These are phyloP conservation scores for Camellia oleifera DNA, from an alignment of 179 eudicot genomes.

Conservation along the genomic window DNA sequence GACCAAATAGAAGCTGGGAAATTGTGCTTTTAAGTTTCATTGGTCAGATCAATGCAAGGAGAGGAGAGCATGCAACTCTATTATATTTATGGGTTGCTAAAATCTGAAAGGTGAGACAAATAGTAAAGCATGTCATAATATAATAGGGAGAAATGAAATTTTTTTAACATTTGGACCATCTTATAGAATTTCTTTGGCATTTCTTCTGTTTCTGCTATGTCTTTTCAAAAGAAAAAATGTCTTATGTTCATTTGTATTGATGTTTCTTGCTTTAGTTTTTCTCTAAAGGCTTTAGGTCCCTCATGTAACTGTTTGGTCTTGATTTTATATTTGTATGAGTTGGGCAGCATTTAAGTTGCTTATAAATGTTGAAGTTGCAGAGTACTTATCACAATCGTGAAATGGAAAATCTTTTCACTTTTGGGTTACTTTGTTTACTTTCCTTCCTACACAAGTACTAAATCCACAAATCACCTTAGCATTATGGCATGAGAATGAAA, in stretches of 20 bases:
- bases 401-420: neutral
- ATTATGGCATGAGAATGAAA: neutral
- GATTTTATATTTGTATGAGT: neutral
- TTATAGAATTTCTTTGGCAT: neutral
- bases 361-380: neutral
- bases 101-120: neutral
- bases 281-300: neutral
- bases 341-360: neutral
- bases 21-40: neutral
- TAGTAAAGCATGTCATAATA: neutral
- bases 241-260: neutral
- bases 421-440: neutral
- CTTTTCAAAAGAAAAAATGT: neutral
- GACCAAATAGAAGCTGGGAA: neutral
- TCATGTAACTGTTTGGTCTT: neutral
- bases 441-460: neutral
- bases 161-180: slow-evolving; percentile 1
- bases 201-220: neutral
- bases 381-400: neutral
- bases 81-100: neutral
- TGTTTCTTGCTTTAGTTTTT: neutral
- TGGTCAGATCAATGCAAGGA: neutral
- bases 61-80: slow-evolving; percentile 3
- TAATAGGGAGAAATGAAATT: neutral
- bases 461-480: too few relatives aligned